Base-by-base conservation (phyloP, 2,329 filamentous ascomycete genomes). In the Exophiala oligosperma region DNA sequence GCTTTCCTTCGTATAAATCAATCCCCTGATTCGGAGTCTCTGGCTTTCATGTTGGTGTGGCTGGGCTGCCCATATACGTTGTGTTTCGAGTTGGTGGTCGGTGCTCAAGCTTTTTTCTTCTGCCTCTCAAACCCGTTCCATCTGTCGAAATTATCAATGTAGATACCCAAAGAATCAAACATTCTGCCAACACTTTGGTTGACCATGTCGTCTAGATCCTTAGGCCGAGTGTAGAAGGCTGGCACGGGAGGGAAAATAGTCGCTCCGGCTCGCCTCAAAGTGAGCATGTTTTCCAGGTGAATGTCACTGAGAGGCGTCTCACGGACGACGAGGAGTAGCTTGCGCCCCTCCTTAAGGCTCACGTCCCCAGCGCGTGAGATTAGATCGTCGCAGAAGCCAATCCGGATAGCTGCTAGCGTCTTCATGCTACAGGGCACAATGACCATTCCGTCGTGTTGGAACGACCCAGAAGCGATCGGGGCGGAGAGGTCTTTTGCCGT, bases 151-250 rank as follows among this genome's bases (percentile, higher is more conserved):
- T 72, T 69, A 0, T 67, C 70, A 1, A 73, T 72, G 48, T 80
- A 72, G 21, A 80, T 57, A 21, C 72, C 74, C 56, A 80, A 76
- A 21, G 75, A 51, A 64, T 81, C 78, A 38, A 81, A 57, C 69
- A 81, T 72, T 12, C 79, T 69, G 1, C 76, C 77, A 0, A 79
- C 77, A 54, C 70, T 80, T 59, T 81, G 78, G 41, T 77, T 69
- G 1, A 76, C 66, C 11, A 79, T 41, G 14, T 79, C 77, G 3
- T 79, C 73, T 1, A 79, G 60, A 1, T 64, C 66, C 0, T 62
- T 61, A 7, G 78, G 73, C 43, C 67, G 66, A 6, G 72, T 79
- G 60, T 81, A 80, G 40, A 75, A 79, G 0, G 74, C 77, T 3
- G 72, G 71, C 1, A 81, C 74, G 1, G 77, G 75, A 2, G 77